Base-by-base conservation (phyloP, 2,329 filamentous ascomycete genomes). In the Aspergillus clavatus region DNA sequence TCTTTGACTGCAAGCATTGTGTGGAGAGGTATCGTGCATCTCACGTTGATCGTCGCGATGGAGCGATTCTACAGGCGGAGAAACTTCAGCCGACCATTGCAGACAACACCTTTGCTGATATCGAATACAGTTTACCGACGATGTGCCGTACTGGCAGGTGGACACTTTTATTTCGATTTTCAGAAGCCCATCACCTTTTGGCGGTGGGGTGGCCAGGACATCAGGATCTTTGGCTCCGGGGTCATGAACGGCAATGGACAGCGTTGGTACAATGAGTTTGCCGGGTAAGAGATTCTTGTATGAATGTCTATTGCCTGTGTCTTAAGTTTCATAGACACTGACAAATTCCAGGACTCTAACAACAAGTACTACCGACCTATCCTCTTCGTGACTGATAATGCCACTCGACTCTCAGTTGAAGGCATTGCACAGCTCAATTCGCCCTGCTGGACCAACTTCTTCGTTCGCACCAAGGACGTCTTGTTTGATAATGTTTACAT, bases 391-490 rank as follows among this genome's bases (percentile, higher is more conserved):
- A 80, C 78, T 0, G 77, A 82, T 58, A 82, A 82, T 38, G 75
- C 78, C 0, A 82, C 79, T 4, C 76, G 80, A 18, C 59, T 83
- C 2, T 71, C 72, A 3, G 72, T 83, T 4, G 72, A 76, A 27
- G 80, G 80, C 1, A 79, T 83, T 42, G 74, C 76, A 12, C 72
- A 82, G 53, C 75, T 80, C 47, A 77, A 81, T 59, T 81, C 78
- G 0, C 80, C 80, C 1, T 81, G 78, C 67, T 83, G 80, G 80
- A 81, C 76, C 2, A 83, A 80, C 56, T 83, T 82, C 53, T 68
- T 83, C 27, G 77, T 82, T 11, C 74, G 74, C 24, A 80, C 72
- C 53, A 70, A 79, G 57, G 75, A 79, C 48, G 65, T 81, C 40
- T 69, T 72, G 2, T 79, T 78, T 45, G 73, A 75, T 29, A 69